phyloP scores from a whole-genome alignment of 495 filamentous ascomycete species.

The Talaromyces wortmannii region DNA sequence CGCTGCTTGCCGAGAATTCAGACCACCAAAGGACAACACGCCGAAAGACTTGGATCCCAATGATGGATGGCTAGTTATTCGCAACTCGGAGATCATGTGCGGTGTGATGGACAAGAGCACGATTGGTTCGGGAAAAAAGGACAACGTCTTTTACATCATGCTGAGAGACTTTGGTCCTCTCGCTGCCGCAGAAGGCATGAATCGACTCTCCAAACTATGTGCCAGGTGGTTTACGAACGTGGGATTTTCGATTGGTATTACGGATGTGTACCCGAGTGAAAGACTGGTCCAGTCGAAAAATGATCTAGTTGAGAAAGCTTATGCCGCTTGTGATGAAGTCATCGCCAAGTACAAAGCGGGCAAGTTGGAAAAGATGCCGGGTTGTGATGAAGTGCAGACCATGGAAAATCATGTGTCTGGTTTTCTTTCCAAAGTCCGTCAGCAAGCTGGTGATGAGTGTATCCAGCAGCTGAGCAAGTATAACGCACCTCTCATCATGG shows the following conservation, averaged over 20 bases:
- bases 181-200: conserved; percentile 87
- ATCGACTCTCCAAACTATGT: conserved; percentile 82
- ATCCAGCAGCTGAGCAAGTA: conserved; percentile 81
- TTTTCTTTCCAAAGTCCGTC: conserved; percentile 83
- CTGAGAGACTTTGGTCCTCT: conserved; percentile 89
- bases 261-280: conserved; percentile 78
- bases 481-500: conserved; percentile 95
- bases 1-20: conserved; percentile 81
- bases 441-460: conserved; percentile 86
- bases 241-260: conserved; percentile 94
- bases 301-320: conserved; percentile 68
- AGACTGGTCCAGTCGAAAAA: conserved; percentile 64
- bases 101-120: conserved; percentile 97
- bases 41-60: conserved; percentile 70
- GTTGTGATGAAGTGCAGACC: conserved; percentile 85
- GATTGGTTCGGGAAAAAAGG: conserved; percentile 93
- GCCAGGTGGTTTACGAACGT: conserved; percentile 82
- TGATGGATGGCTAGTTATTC: conserved; percentile 83
- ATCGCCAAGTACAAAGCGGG: conserved; percentile 73
- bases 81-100: conserved; percentile 97
- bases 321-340: conserved; percentile 74
- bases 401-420: conserved; percentile 87
- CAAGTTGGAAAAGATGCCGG: conserved; percentile 73
- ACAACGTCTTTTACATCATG: conserved; percentile 94
- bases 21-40: conserved; percentile 38